phyloP scores from a whole-genome alignment of 768 basidiomycete species.

The Tephrocybe sp. region DNA sequence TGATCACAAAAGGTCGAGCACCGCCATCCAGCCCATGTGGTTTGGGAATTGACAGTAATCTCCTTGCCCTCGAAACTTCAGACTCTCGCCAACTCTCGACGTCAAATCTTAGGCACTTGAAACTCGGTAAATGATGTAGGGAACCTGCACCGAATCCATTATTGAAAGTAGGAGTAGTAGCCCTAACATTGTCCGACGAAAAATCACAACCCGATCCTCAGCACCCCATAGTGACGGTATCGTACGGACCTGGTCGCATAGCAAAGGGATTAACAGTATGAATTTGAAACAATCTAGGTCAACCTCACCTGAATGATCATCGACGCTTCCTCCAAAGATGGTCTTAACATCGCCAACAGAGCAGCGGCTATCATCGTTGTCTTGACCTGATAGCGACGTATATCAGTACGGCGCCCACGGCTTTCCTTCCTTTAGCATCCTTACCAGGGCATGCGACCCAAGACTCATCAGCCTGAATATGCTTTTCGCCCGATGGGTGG shows the following conservation, averaged over 20 bases:
- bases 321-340: conserved; percentile 21
- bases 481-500: conserved; percentile 42
- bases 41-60: background rate
- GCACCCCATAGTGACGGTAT: conserved; percentile 16
- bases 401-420: background rate
- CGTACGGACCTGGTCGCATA: conserved; percentile 18
- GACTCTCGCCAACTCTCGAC: no score
- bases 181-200: conserved; percentile 4
- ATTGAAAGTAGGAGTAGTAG: no score
- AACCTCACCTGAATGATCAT: conserved; percentile 24
- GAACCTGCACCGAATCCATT: no score
- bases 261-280: background rate
- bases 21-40: background rate
- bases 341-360: conserved; percentile 23
- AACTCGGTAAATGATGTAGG: no score
- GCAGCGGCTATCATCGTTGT: conserved; percentile 24
- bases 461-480: conserved; percentile 30
- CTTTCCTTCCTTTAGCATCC: background rate
- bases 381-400: conserved; percentile 11
- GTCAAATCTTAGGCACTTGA: no score
- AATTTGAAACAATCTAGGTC: background rate
- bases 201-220: background rate
- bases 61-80: no score
- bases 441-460: conserved; percentile 30
- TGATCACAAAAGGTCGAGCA: background rate